Evolutionary conservation across 306 rosid genomes (phyloP).

Genomic region (Arachis hypogaea): DNA sequence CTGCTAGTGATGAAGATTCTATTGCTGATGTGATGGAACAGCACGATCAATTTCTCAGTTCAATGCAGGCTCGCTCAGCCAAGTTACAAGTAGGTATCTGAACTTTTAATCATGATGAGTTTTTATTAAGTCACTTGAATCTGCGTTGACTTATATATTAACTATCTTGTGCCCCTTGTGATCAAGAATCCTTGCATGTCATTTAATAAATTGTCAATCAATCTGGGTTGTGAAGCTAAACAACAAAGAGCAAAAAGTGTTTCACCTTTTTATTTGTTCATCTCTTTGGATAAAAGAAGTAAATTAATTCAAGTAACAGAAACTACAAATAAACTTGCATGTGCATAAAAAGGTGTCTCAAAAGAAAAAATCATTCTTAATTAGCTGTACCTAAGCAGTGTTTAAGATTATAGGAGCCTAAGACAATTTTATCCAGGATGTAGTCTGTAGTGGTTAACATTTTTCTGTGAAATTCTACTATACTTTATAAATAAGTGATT

Average conservation of each 20-base stretch:
- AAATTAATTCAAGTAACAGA: neutral
- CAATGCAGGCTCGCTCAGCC: conserved; percentile 89
- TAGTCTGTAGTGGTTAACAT: neutral
- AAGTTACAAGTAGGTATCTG: conserved; percentile 76
- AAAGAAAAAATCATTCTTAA: neutral
- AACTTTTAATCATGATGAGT: conserved; percentile 26
- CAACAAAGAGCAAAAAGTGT: conserved; percentile 12
- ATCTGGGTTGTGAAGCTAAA: conserved; percentile 25
- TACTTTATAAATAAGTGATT: no score
- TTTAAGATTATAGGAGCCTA: neutral
- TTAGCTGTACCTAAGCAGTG: neutral
- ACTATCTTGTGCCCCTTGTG: conserved; percentile 15
- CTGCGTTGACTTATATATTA: conserved; percentile 25
- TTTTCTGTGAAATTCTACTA: neutral
- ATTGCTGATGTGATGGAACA: conserved; percentile 81
- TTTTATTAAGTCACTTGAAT: conserved; percentile 22
- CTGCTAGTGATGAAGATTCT: conserved; percentile 86
- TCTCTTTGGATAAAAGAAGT: neutral
- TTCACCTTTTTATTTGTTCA: conserved; percentile 4
- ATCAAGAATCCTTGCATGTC: conserved; percentile 36
- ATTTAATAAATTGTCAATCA: conserved; percentile 22
- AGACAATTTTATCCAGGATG: conserved; percentile 9
- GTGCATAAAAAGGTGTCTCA: neutral
- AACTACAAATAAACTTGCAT: conserved; percentile 7
- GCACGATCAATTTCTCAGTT: conserved; percentile 78